Conservation (phyloP, 768 basidiomycete species). For the Psilocybe cubensis region DNA sequence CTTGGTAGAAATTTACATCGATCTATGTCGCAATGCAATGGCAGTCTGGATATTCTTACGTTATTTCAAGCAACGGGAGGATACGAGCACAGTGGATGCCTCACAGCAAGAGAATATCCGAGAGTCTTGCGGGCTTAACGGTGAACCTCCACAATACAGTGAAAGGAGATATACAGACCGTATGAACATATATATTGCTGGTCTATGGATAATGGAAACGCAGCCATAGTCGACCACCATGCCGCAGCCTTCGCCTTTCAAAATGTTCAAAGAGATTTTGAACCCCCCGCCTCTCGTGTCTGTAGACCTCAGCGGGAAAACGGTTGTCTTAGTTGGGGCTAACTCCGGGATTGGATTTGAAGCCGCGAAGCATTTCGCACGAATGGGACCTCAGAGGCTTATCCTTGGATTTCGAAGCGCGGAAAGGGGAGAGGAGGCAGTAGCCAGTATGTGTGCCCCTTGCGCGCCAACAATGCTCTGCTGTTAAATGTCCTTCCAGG, state of each 20-base stretch:
- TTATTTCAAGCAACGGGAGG: too few relatives aligned
- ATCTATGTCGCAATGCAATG: too few relatives aligned
- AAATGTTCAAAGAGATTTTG: constrained; percentile 12
- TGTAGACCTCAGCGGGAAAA: constrained; percentile 44
- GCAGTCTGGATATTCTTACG: too few relatives aligned
- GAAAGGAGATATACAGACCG: too few relatives aligned
- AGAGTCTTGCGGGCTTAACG: too few relatives aligned
- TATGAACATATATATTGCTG: too few relatives aligned
- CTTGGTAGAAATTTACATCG: too few relatives aligned
- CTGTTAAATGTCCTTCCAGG: not conserved
- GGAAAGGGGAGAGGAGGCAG: constrained; percentile 36
- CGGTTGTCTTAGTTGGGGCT: constrained; percentile 52
- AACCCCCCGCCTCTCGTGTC: constrained; percentile 30
- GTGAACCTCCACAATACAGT: too few relatives aligned
- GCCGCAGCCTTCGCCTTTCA: constrained; percentile 4
- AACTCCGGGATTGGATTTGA: constrained; percentile 56
- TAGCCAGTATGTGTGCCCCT: constrained; percentile 30
- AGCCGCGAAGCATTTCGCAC: constrained; percentile 46
- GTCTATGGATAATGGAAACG: too few relatives aligned
- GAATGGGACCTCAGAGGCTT: constrained; percentile 42
- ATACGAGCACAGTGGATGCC: too few relatives aligned
- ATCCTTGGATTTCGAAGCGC: constrained; percentile 41
- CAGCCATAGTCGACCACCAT: not conserved
- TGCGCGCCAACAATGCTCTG: not conserved
- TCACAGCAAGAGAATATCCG: too few relatives aligned